Evolutionary conservation across 208 protist species (phyloP).

Genomic region (Leishmania mexicana): DNA sequence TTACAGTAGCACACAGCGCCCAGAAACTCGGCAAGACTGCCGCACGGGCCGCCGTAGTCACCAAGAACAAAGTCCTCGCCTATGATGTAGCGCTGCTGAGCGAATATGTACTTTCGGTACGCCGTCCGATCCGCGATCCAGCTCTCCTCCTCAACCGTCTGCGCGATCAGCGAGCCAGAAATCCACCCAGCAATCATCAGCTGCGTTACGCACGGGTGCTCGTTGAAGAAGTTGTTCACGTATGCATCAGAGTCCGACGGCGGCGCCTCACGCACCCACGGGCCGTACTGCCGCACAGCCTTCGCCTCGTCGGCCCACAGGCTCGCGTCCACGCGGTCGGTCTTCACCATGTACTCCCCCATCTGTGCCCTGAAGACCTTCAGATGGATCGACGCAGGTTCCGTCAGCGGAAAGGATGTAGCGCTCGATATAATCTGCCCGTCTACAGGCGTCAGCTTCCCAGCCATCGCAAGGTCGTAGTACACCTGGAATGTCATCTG

Average conservation of each 20-base stretch:
- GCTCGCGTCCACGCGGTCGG: not conserved
- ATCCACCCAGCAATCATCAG: conserved; percentile 58
- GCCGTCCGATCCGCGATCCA: conserved; percentile 14
- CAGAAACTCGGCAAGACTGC: conserved; percentile 1
- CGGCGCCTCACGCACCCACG: not conserved
- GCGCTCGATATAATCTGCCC: conserved; percentile 43
- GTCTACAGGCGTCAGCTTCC: conserved; percentile 10
- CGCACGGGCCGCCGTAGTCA: conserved; percentile 53
- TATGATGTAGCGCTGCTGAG: conserved; percentile 60
- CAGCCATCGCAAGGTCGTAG: conserved; percentile 8
- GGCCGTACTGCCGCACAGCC: conserved; percentile 1
- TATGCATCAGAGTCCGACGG: not conserved
- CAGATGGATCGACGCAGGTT: conserved; percentile 30
- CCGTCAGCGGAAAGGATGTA: conserved; percentile 35
- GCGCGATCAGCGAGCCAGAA: conserved; percentile 27
- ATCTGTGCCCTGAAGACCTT: conserved; percentile 42
- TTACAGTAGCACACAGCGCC: conserved; percentile 54
- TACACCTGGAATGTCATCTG: conserved; percentile 29
- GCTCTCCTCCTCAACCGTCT: conserved; percentile 11
- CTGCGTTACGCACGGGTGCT: conserved; percentile 14
- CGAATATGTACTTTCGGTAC: conserved; percentile 34
- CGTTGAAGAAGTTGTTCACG: conserved; percentile 19
- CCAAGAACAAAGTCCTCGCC: conserved; percentile 55
- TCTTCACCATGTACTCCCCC: conserved; percentile 35
- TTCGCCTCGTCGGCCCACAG: not conserved